Evolutionary conservation across 176 grass and related monocot genomes (phyloP).

Genomic region (Chrysopogon serrulatus): DNA sequence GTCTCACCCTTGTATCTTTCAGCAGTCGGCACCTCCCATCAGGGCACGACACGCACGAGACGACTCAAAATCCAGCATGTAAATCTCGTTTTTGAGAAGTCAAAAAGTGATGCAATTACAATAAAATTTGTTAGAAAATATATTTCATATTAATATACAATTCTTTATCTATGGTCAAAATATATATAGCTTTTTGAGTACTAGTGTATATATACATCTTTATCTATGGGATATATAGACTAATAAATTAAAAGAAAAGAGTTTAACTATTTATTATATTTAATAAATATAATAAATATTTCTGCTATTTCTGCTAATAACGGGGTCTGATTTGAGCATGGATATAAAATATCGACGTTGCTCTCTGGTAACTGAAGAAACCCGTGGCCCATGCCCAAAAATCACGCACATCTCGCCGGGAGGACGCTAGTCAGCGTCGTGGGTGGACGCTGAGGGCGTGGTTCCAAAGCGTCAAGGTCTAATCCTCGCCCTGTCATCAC

Average conservation of each 20-base stretch:
- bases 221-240: not conserved
- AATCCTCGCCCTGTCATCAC: not conserved
- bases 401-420: not conserved
- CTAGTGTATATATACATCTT: not conserved
- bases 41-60: not conserved
- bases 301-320: too few species aligned
- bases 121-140: too few species aligned
- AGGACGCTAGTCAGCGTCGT: not conserved
- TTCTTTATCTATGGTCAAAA: too few species aligned
- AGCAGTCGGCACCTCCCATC: not conserved
- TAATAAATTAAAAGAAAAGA: not conserved
- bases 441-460: not conserved
- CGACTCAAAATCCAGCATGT: too few species aligned
- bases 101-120: too few species aligned
- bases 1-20: not conserved
- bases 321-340: not conserved
- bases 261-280: not conserved
- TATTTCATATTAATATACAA: too few species aligned
- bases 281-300: too few species aligned
- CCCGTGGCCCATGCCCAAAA: not conserved
- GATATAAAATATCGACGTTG: not conserved
- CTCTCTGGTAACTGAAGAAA: not conserved
- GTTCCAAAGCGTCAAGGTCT: slow-evolving; percentile 6
- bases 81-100: too few species aligned
- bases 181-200: too few species aligned